Base-by-base conservation (phyloP, 257 asterid species). In the Scutellaria baicalensis region DNA sequence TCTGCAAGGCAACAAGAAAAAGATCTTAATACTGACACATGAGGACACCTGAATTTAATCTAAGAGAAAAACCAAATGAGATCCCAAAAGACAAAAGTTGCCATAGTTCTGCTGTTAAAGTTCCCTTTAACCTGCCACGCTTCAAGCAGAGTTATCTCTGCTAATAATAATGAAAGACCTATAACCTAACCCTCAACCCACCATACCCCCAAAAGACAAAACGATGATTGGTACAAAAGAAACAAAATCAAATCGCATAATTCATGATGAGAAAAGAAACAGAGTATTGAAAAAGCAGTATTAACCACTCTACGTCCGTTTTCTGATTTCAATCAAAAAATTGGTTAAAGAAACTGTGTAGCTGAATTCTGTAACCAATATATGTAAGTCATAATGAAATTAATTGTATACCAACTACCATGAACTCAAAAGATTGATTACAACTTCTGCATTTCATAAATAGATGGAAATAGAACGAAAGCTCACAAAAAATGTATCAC, bases 1-100 rank as follows among this genome's bases (percentile, higher is more conserved):
- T 91, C 97, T 94, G 91, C 82, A 81, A 66, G 71, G 64, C 49
- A 69, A 21, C 68, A 72, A 62, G 64, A 77, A 54, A 2, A 9
- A 73, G 2, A 59, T 49, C 16, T 12, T 59, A 21, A 60, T 13
- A 3, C 13, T 42, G 55, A 23, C 6, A 45, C 12, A 72, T 31
- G 56, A 48, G 42, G 44, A 42, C 8, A 49, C 12, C 33, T 43
- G 47, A 71, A 61, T n/a, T 20, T 48, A 12, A 49, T 52, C n/a
- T 14, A 17, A 38, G 57, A 63, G 40, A 79, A 45, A 50, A 31
- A 14, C 50, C 54, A 54, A 3, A 52, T 3, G 17, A 61, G 11
- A 17, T 35, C 16, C 61, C 23, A 48, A 0, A 20, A 14, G 48
- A 62, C 11, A 13, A 2, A 39, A 51, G 51, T n/a, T 7, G 18